phyloP scores from a whole-genome alignment of 2,329 filamentous ascomycete genomes.

The Cladosporium cucumerinum region DNA sequence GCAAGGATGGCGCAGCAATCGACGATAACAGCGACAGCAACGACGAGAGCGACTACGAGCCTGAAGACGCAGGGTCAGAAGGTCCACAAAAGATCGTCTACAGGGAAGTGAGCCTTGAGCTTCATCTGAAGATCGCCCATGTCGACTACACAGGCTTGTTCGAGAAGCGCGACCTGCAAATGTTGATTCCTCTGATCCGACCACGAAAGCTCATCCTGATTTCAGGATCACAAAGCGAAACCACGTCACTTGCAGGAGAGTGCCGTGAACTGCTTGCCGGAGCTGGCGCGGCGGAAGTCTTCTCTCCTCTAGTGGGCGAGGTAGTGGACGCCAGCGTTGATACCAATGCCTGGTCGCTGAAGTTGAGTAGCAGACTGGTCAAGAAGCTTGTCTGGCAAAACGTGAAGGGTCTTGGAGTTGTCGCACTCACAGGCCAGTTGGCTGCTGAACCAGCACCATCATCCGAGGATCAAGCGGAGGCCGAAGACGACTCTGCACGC shows the following conservation, averaged over 20 bases:
- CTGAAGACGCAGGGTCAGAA: conserved; percentile 47
- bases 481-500: conserved; percentile 42
- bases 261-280: conserved; percentile 64
- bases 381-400: conserved; percentile 92
- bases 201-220: conserved; percentile 94
- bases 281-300: conserved; percentile 52
- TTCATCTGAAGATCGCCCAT: conserved; percentile 76
- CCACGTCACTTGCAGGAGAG: conserved; percentile 71
- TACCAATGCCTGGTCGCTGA: conserved; percentile 95
- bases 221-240: conserved; percentile 75
- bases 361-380: conserved; percentile 78
- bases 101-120: conserved; percentile 58
- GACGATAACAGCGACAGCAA: conserved; percentile 26
- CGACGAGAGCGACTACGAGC: conserved; percentile 48
- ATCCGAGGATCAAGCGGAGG: conserved; percentile 36
- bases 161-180: conserved; percentile 88
- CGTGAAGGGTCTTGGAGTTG: conserved; percentile 82
- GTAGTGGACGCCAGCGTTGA: conserved; percentile 89
- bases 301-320: conserved; percentile 72
- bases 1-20: neutral
- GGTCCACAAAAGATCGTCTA: conserved; percentile 76
- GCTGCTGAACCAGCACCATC: conserved; percentile 46
- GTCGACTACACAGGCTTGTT: conserved; percentile 91
- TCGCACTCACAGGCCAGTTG: conserved; percentile 79
- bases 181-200: conserved; percentile 89